Evolutionary conservation across 106 monocot genomes (phyloP).

Genomic region (Platanthera guangdongensis): DNA sequence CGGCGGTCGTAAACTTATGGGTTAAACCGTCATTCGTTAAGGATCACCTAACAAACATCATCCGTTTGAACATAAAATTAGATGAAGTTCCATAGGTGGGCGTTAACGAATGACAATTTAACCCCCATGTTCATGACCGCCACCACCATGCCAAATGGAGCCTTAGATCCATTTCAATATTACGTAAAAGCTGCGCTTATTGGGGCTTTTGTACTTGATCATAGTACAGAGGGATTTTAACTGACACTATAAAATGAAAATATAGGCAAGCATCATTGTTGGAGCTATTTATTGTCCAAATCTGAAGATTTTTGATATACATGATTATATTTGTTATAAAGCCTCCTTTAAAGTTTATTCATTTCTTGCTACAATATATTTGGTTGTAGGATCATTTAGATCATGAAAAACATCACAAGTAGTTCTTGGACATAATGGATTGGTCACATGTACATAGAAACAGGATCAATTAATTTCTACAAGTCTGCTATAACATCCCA

Average conservation of each 20-base stretch:
- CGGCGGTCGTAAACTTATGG: too few relatives aligned
- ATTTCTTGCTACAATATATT: background rate
- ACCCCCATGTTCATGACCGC: too few relatives aligned
- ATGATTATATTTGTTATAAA: background rate
- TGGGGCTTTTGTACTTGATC: background rate
- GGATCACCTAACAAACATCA: too few relatives aligned
- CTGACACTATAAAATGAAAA: background rate
- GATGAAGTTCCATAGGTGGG: too few relatives aligned
- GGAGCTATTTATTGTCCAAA: background rate
- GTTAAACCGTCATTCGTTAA: too few relatives aligned
- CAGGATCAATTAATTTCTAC: background rate
- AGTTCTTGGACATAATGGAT: background rate
- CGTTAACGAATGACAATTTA: too few relatives aligned
- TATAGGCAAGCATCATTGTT: background rate
- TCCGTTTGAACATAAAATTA: too few relatives aligned
- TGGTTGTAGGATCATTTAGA: background rate
- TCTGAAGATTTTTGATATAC: background rate
- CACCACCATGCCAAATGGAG: too few relatives aligned
- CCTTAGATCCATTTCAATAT: background rate
- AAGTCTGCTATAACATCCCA: background rate
- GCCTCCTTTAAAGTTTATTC: background rate
- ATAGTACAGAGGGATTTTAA: background rate
- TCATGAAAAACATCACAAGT: background rate
- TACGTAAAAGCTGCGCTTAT: background rate
- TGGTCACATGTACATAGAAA: background rate